Conservation (phyloP, 139 green algal genomes). For the Asterochloris erici region DNA sequence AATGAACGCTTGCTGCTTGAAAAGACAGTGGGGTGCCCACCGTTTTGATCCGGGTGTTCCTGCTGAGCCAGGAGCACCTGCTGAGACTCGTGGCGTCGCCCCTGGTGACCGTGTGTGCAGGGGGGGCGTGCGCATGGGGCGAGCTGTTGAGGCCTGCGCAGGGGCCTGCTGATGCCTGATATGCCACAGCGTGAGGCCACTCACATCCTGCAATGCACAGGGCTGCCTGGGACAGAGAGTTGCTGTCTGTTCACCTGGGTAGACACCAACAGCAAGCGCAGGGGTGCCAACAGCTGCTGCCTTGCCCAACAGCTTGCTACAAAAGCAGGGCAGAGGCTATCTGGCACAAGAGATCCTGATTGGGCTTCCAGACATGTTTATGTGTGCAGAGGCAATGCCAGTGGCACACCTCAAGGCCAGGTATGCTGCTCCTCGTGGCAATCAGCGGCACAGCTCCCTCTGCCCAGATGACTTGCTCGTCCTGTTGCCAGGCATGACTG, state of each 20-base stretch:
- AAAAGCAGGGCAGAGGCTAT: neutral
- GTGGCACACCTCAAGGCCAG: neutral
- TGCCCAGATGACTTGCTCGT: conserved; percentile 61
- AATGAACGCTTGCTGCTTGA: neutral
- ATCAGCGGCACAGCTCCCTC: conserved; percentile 44
- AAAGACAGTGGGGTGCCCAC: too few species aligned
- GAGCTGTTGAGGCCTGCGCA: too few species aligned
- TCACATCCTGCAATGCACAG: neutral
- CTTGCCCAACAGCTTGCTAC: neutral
- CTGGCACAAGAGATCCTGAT: neutral
- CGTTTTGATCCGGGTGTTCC: too few species aligned
- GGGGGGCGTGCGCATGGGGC: too few species aligned
- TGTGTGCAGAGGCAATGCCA: neutral
- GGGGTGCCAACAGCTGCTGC: neutral
- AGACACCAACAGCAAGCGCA: neutral
- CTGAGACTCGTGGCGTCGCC: too few species aligned
- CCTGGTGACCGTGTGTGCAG: too few species aligned
- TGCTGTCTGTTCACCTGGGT: neutral
- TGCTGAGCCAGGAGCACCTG: too few species aligned
- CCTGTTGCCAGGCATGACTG: conserved; percentile 22
- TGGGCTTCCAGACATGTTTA: neutral
- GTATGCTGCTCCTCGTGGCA: conserved; percentile 52
- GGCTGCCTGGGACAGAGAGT: neutral
- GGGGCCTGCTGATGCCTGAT: too few species aligned
- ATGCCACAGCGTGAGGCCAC: neutral